Percentiles rank a stretch among this genome's conserved stretches.
These are phyloP conservation scores for Nicotiana paniculata DNA, from an alignment of 257 asterid genomes.

Conservation along the genomic window DNA sequence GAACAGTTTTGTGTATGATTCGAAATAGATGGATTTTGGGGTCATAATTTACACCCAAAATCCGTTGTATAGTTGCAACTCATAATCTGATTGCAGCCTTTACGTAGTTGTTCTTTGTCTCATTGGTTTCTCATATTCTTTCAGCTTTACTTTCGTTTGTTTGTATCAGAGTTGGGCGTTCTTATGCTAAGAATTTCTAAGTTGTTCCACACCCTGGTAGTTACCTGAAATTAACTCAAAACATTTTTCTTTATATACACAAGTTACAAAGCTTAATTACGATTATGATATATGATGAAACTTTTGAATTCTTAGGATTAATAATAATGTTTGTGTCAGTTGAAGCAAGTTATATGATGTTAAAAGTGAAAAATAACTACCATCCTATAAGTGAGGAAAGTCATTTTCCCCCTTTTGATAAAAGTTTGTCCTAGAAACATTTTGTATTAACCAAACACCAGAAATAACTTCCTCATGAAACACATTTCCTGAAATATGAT, in stretches of 20 bases:
- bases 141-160: neutral
- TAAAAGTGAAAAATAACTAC: too few species aligned
- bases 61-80: constrained; percentile 10
- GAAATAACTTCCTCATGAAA: too few species aligned
- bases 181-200: neutral
- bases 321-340: too few species aligned
- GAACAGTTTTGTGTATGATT: constrained; percentile 13
- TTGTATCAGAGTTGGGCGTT: neutral
- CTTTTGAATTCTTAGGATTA: too few species aligned
- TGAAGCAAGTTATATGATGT: too few species aligned
- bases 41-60: neutral
- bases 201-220: neutral
- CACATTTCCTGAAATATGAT: too few species aligned
- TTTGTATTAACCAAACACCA: too few species aligned
- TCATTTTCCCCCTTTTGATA: too few species aligned
- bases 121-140: neutral
- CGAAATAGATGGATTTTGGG: constrained; percentile 7
- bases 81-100: neutral
- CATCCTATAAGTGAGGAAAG: too few species aligned
- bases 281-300: too few species aligned
- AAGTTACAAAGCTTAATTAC: neutral
- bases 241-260: neutral
- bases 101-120: neutral
- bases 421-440: too few species aligned
- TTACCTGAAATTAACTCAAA: neutral